These are phyloP conservation scores for Colletotrichum phormii DNA, from an alignment of 2,329 filamentous ascomycete genomes.

Conservation along the genomic window DNA sequence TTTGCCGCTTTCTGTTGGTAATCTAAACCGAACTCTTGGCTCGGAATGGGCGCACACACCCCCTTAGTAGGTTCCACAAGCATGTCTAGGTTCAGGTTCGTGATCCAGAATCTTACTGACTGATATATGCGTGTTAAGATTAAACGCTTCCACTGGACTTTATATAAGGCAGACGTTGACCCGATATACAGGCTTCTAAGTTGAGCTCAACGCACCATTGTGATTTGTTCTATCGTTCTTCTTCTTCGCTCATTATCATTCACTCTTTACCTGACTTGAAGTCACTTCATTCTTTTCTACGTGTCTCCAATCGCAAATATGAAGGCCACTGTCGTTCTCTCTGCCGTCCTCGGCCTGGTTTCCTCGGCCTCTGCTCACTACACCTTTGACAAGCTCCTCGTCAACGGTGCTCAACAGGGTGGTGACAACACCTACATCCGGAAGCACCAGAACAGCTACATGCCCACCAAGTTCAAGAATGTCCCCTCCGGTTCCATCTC, in stretches of 20 bases:
- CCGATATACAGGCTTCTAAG: not conserved
- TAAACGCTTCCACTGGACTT: not conserved
- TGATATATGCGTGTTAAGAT: not conserved
- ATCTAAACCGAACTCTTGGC: not conserved
- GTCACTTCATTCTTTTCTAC: slow-evolving; percentile 23
- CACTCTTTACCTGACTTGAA: slow-evolving; percentile 22
- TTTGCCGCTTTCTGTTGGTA: not conserved
- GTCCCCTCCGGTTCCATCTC: slow-evolving; percentile 27
- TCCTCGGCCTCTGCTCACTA: slow-evolving; percentile 38
- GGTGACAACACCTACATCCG: slow-evolving; percentile 39
- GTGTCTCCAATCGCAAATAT: slow-evolving; percentile 2
- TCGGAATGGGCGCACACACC: not conserved
- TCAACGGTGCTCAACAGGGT: slow-evolving; percentile 39
- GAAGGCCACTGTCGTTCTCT: slow-evolving; percentile 23
- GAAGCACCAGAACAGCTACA: slow-evolving; percentile 37
- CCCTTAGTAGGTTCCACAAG: not conserved
- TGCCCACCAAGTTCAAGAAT: slow-evolving; percentile 37
- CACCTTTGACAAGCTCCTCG: slow-evolving; percentile 40
- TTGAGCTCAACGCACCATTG: not conserved
- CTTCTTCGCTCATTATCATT: slow-evolving; percentile 5
- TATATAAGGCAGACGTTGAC: not conserved
- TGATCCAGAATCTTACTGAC: not conserved
- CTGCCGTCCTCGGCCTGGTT: slow-evolving; percentile 25
- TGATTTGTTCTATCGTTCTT: slow-evolving; percentile 8
- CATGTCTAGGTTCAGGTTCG: not conserved